Evolutionary conservation across 208 protist species (phyloP).

Genomic region (Crithidia brevicula): DNA sequence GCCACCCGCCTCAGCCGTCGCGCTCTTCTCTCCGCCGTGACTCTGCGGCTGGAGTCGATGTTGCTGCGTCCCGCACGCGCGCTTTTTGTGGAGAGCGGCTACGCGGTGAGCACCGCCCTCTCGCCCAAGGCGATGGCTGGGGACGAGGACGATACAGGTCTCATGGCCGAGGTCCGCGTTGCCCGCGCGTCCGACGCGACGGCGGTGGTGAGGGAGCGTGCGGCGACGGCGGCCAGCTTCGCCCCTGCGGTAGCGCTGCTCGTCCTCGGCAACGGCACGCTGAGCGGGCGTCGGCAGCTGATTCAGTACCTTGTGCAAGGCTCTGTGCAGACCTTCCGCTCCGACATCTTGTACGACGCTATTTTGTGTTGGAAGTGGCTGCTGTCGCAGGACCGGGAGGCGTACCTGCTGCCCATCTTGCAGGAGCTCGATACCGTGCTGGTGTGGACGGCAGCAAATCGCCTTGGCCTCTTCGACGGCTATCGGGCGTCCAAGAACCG

Average conservation of each 20-base stretch:
- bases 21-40: conserved; percentile 14
- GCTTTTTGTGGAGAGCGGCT: conserved; percentile 25
- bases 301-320: conserved; percentile 72
- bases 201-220: conserved; percentile 11
- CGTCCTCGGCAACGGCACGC: conserved; percentile 30
- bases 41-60: conserved; percentile 22
- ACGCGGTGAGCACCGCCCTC: conserved; percentile 10
- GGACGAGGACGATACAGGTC: conserved; percentile 1
- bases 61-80: conserved; percentile 24
- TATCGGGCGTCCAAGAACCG: conserved; percentile 45
- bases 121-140: neutral
- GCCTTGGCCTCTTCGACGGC: conserved; percentile 81
- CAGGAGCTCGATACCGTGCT: conserved; percentile 65
- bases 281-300: conserved; percentile 45
- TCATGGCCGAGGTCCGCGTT: conserved; percentile 12
- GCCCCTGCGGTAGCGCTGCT: conserved; percentile 60
- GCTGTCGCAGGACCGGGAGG: conserved; percentile 51
- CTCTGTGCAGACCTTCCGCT: conserved; percentile 66
- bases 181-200: neutral
- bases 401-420: conserved; percentile 58
- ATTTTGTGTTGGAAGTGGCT: conserved; percentile 75
- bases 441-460: conserved; percentile 63
- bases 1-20: conserved; percentile 32
- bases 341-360: conserved; percentile 54
- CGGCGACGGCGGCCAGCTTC: conserved; percentile 39